Evolutionary conservation across 495 filamentous ascomycete species (phyloP).

Genomic region (Coniosporium apollinis): DNA sequence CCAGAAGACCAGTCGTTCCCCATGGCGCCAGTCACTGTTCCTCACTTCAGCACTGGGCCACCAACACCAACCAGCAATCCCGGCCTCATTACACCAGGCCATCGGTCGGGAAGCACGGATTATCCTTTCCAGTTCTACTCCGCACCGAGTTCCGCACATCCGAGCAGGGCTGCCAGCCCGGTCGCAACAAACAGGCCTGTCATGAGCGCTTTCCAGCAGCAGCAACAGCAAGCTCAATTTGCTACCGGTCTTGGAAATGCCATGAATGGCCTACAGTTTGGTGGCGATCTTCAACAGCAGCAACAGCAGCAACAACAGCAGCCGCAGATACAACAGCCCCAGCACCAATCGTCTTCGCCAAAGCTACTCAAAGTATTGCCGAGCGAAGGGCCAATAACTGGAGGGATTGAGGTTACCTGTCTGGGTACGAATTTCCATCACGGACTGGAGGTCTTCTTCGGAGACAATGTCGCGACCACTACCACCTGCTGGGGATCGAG

Average conservation of each 20-base stretch:
- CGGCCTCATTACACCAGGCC: constrained; percentile 33
- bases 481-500: constrained; percentile 72
- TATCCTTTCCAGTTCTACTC: constrained; percentile 43
- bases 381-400: constrained; percentile 58
- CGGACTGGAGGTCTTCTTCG: constrained; percentile 77
- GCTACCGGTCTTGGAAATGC: too few relatives aligned
- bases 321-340: constrained; percentile 1
- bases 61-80: constrained; percentile 46
- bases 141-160: constrained; percentile 46
- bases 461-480: constrained; percentile 55
- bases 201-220: not conserved
- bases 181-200: constrained; percentile 3
- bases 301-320: constrained; percentile 5
- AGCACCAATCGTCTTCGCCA: constrained; percentile 26
- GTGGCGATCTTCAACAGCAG: constrained; percentile 4
- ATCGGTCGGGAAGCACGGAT: constrained; percentile 37
- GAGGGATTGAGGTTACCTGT: constrained; percentile 73
- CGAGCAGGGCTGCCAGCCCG: constrained; percentile 35
- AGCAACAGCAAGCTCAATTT: not conserved
- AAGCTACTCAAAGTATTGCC: constrained; percentile 68
- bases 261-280: constrained; percentile 4
- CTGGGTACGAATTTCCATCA: constrained; percentile 64
- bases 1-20: constrained; percentile 9
- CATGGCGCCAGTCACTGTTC: constrained; percentile 7
- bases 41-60: constrained; percentile 39